Evolutionary conservation across 768 basidiomycete species (phyloP).

Genomic region (Lactarius quietus): DNA sequence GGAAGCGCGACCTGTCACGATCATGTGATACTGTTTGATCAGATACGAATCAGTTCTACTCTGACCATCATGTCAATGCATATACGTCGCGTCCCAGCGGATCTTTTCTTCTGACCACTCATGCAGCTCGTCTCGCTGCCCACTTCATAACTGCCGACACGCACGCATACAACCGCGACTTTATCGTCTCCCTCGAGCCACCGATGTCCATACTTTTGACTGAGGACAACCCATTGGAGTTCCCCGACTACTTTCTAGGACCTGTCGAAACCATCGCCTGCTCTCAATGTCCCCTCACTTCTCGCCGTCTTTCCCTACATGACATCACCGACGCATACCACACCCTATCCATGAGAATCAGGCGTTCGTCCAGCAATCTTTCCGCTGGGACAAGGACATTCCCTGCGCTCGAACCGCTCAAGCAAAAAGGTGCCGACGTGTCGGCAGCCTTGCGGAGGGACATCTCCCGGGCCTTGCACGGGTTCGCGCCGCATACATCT

Average conservation of each 20-base stretch:
- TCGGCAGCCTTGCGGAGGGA: slow-evolving; percentile 16
- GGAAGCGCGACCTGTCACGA: slow-evolving; percentile 10
- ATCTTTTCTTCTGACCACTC: background rate
- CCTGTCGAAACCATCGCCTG: slow-evolving; percentile 20
- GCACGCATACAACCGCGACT: background rate
- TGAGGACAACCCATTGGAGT: slow-evolving; percentile 7
- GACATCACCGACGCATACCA: slow-evolving; percentile 21
- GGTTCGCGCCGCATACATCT: background rate
- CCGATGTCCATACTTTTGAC: background rate
- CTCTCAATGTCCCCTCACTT: slow-evolving; percentile 2
- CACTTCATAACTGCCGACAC: background rate
- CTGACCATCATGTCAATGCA: slow-evolving; percentile 1
- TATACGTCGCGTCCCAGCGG: background rate
- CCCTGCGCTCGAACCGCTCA: slow-evolving; percentile 12
- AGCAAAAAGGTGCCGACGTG: slow-evolving; percentile 1
- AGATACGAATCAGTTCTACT: background rate
- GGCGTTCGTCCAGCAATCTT: slow-evolving; percentile 1
- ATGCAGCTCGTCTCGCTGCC: background rate
- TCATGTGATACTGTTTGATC: slow-evolving; percentile 19
- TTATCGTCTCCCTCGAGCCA: background rate
- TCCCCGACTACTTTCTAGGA: slow-evolving; percentile 11
- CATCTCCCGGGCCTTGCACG: background rate
- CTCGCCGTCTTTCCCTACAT: slow-evolving; percentile 13
- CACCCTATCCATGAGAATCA: slow-evolving; percentile 13
- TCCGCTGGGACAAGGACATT: background rate